Evolutionary conservation across 1,284 basidiomycete species (phyloP).

Genomic region (Apiotrichum mycotoxinovorans): DNA sequence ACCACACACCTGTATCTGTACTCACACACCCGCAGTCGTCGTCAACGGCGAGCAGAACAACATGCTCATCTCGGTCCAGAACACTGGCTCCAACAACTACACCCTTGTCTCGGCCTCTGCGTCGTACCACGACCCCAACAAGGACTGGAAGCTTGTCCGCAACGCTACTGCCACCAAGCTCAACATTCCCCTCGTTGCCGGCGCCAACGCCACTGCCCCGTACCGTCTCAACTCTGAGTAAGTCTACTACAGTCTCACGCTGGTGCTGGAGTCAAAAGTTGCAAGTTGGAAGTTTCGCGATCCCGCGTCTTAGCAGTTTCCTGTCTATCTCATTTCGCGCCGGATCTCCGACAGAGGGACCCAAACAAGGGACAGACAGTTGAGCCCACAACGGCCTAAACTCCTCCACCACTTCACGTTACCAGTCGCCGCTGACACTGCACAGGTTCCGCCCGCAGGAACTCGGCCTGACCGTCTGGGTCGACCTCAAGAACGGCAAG

Average conservation of each 20-base stretch:
- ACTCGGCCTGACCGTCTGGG: slow-evolving; percentile 70
- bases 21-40: slow-evolving; percentile 57
- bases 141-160: slow-evolving; percentile 60
- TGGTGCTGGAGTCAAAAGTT: not conserved
- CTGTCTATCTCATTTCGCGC: not conserved
- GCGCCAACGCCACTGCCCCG: slow-evolving; percentile 66
- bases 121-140: slow-evolving; percentile 66
- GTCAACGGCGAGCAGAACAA: slow-evolving; percentile 81
- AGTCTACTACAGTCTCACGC: slow-evolving; percentile 50
- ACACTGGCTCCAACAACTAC: slow-evolving; percentile 69
- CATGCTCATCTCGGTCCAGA: slow-evolving; percentile 61
- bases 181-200: slow-evolving; percentile 60
- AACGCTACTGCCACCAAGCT: slow-evolving; percentile 64
- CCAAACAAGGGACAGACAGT: no score
- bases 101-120: slow-evolving; percentile 68
- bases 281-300: not conserved
- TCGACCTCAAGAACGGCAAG: slow-evolving; percentile 50
- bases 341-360: no score
- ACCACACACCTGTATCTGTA: not conserved
- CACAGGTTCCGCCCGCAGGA: slow-evolving; percentile 64
- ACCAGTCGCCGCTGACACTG: not conserved
- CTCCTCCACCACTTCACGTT: no score
- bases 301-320: not conserved
- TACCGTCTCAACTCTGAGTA: slow-evolving; percentile 80
- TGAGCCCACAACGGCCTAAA: not conserved